Conservation (phyloP, 371 early-diverging fungal species). For the Mucor plumbeus region DNA sequence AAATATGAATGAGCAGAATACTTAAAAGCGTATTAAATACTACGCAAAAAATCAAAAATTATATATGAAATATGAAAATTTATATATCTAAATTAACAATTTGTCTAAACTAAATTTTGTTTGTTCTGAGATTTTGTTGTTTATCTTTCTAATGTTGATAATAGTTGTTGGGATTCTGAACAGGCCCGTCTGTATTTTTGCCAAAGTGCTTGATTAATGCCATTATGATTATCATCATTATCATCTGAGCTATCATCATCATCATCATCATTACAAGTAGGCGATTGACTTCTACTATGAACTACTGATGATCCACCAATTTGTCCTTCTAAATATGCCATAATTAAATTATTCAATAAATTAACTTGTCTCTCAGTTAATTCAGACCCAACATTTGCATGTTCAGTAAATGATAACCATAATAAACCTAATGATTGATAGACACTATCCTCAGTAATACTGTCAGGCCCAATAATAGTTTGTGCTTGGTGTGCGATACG, state of each 20-base stretch:
- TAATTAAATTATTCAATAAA: slow-evolving; percentile 42
- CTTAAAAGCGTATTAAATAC: too few species aligned
- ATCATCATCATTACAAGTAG: neutral
- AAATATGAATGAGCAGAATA: neutral
- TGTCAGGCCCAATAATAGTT: slow-evolving; percentile 40
- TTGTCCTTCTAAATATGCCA: slow-evolving; percentile 48
- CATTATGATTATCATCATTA: neutral
- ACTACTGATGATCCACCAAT: neutral
- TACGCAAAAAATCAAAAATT: neutral
- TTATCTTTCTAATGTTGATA: slow-evolving; percentile 11
- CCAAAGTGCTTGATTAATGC: slow-evolving; percentile 9
- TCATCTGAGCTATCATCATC: neutral
- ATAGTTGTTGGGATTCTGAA: neutral
- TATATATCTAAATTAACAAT: slow-evolving; percentile 3
- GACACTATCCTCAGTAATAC: slow-evolving; percentile 25
- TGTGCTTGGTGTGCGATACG: slow-evolving; percentile 44
- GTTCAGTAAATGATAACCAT: slow-evolving; percentile 49
- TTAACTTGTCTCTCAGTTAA: slow-evolving; percentile 36
- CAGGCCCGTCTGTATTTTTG: slow-evolving; percentile 17
- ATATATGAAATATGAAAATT: neutral
- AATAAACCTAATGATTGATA: slow-evolving; percentile 35
- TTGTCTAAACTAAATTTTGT: neutral
- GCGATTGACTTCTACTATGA: slow-evolving; percentile 5
- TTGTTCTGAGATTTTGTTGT: neutral
- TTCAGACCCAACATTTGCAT: slow-evolving; percentile 1